Percentiles rank a stretch among this genome's conserved stretches.
These are phyloP conservation scores for Biancaea sappan DNA, from an alignment of 306 rosid genomes.

Conservation along the genomic window DNA sequence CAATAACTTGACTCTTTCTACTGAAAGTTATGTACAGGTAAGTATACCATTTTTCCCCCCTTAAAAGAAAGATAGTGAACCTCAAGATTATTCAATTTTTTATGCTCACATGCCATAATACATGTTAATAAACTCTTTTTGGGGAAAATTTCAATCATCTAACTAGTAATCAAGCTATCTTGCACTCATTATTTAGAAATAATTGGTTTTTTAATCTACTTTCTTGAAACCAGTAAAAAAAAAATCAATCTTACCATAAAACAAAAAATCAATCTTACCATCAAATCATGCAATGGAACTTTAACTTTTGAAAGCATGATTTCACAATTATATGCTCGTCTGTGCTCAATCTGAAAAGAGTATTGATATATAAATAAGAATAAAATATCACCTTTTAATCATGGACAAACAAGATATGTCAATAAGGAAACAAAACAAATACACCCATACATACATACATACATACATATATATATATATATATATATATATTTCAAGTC, in stretches of 20 bases:
- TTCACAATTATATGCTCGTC: constrained; percentile 94
- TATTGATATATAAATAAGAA: constrained; percentile 14
- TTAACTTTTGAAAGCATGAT: constrained; percentile 98
- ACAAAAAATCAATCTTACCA: constrained; percentile 60
- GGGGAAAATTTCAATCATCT: too few species aligned
- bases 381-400: background rate
- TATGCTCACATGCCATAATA: background rate
- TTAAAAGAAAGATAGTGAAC: too few species aligned
- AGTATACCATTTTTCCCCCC: too few species aligned
- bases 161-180: background rate
- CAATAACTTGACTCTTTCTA: too few species aligned
- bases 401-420: constrained; percentile 18
- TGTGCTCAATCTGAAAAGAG: constrained; percentile 75
- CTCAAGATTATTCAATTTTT: constrained; percentile 8
- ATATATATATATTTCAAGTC: background rate
- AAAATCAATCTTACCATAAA: constrained; percentile 70
- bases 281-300: constrained; percentile 77
- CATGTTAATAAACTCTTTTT: background rate
- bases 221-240: constrained; percentile 17
- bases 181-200: constrained; percentile 2
- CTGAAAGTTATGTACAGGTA: too few species aligned
- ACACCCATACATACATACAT: too few species aligned
- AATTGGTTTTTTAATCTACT: constrained; percentile 6
- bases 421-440: too few species aligned
- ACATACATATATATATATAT: too few species aligned